A percentile compares a stretch with the other conserved stretches of the same genome.
phyloP scores from a whole-genome alignment of 192 early-diverging fungal species.

The Irineochytrium annulatum region DNA sequence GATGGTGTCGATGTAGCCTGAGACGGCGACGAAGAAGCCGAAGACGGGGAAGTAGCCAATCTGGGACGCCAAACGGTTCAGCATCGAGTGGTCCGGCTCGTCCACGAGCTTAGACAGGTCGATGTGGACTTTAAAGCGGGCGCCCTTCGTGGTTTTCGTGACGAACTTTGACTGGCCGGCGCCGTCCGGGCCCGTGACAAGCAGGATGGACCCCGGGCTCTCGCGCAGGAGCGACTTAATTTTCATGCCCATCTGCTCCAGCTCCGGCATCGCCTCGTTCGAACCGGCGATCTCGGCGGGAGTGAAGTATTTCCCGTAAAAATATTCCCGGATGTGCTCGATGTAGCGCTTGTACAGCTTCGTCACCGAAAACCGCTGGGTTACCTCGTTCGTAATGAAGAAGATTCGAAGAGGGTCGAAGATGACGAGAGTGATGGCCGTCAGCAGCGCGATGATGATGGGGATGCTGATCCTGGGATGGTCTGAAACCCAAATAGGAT shows the following conservation, averaged over 20 bases:
- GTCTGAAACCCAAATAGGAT: too few species aligned
- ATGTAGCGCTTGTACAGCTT: background rate
- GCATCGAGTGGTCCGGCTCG: slow-evolving; percentile 68
- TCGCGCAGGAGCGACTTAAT: slow-evolving; percentile 22
- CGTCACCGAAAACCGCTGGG: slow-evolving; percentile 56
- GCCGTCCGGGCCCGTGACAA: slow-evolving; percentile 82
- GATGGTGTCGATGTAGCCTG: slow-evolving; percentile 73
- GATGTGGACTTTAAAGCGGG: slow-evolving; percentile 70
- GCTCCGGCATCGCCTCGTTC: slow-evolving; percentile 17
- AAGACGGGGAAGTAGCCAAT: slow-evolving; percentile 91
- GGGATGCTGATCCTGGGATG: slow-evolving; percentile 70
- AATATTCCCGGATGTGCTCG: background rate
- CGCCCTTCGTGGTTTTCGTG: slow-evolving; percentile 59
- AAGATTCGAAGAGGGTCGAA: slow-evolving; percentile 93
- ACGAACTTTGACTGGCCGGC: slow-evolving; percentile 77
- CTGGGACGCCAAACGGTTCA: slow-evolving; percentile 74
- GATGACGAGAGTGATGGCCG: slow-evolving; percentile 72
- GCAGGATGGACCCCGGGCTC: slow-evolving; percentile 83
- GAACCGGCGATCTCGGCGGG: background rate
- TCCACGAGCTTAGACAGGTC: slow-evolving; percentile 73
- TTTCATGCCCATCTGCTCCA: too few species aligned
- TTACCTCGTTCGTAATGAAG: slow-evolving; percentile 80
- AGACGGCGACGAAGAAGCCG: slow-evolving; percentile 58
- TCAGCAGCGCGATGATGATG: slow-evolving; percentile 69
- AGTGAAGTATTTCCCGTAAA: background rate